A percentile compares a stretch with the other conserved stretches of the same genome.
phyloP scores from a whole-genome alignment of 2,329 filamentous ascomycete genomes.

The Geosmithia putterillii region DNA sequence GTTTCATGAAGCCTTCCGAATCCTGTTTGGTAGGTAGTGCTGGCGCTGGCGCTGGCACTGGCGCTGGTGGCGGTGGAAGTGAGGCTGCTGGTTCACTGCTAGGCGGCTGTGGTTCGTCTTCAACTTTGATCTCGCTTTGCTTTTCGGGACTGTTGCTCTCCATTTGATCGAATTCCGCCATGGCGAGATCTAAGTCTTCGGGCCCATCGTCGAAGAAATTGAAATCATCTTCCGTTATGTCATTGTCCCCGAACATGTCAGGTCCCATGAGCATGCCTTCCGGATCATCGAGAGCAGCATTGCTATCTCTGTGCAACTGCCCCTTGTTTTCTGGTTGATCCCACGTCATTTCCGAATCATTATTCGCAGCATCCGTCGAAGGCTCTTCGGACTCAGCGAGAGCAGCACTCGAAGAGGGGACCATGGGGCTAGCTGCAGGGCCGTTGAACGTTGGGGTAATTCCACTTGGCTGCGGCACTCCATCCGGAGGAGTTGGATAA shows the following conservation, averaged over 20 bases:
- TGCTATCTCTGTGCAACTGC: slow-evolving; percentile 25
- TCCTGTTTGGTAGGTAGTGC: slow-evolving; percentile 7
- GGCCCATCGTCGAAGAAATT: slow-evolving; percentile 61
- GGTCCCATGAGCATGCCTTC: slow-evolving; percentile 52
- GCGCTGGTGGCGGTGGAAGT: slow-evolving; percentile 2
- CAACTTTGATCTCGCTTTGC: neutral
- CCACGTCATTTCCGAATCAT: slow-evolving; percentile 1
- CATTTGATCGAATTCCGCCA: slow-evolving; percentile 4
- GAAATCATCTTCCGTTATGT: slow-evolving; percentile 74
- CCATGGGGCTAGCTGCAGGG: slow-evolving; percentile 41
- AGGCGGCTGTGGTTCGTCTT: slow-evolving; percentile 3
- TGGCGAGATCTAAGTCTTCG: slow-evolving; percentile 1
- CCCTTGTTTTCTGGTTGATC: slow-evolving; percentile 23
- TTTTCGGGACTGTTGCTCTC: neutral
- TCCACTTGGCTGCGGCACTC: slow-evolving; percentile 38
- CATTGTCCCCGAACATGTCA: slow-evolving; percentile 60
- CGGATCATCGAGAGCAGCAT: slow-evolving; percentile 28
- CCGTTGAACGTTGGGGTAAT: slow-evolving; percentile 46
- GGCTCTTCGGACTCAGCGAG: slow-evolving; percentile 19
- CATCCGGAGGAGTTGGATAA: slow-evolving; percentile 63
- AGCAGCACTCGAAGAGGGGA: slow-evolving; percentile 12
- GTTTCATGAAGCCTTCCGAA: slow-evolving; percentile 40
- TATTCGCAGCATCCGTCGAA: slow-evolving; percentile 11
- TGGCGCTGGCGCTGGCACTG: slow-evolving; percentile 1
- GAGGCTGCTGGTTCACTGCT: neutral